These are phyloP conservation scores for Penicillium frequentans DNA, from an alignment of 2,329 filamentous ascomycete species.

Conservation along the genomic window DNA sequence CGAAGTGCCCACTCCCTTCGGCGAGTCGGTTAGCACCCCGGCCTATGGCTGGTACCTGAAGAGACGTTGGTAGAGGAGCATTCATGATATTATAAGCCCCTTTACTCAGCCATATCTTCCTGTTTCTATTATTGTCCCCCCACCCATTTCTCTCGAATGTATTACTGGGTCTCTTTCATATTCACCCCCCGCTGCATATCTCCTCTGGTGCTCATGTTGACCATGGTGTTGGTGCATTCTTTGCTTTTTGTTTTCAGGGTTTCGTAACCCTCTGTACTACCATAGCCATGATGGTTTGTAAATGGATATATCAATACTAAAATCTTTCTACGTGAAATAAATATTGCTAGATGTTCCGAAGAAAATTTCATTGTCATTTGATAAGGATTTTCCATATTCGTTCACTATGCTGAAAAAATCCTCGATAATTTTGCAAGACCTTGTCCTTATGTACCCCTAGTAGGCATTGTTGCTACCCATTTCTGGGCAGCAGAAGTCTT, in stretches of 20 bases:
- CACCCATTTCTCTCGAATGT: slow-evolving; percentile 29
- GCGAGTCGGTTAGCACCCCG: slow-evolving; percentile 67
- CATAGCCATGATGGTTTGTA: slow-evolving; percentile 27
- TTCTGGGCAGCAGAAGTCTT: no score
- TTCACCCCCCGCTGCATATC: slow-evolving; percentile 23
- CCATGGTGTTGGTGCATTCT: slow-evolving; percentile 28
- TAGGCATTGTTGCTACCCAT: no score
- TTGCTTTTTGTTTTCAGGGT: slow-evolving; percentile 19
- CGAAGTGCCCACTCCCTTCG: slow-evolving; percentile 84
- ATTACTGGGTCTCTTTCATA: slow-evolving; percentile 37
- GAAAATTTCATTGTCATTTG: not conserved
- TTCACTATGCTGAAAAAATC: no score
- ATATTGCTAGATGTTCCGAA: not conserved
- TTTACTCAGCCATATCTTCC: slow-evolving; percentile 13
- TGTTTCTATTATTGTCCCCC: slow-evolving; percentile 19
- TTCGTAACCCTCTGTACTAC: slow-evolving; percentile 22
- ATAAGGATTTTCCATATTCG: not conserved
- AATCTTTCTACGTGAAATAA: not conserved
- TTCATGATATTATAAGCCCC: slow-evolving; percentile 9
- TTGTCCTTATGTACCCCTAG: no score
- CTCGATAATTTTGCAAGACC: not conserved
- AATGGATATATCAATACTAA: slow-evolving; percentile 20
- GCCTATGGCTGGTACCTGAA: slow-evolving; percentile 94
- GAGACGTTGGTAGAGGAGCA: slow-evolving; percentile 59
- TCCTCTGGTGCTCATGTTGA: slow-evolving; percentile 22